Base-by-base conservation (phyloP, 2,329 filamentous ascomycete genomes). In the Ceratocystis colombiana region DNA sequence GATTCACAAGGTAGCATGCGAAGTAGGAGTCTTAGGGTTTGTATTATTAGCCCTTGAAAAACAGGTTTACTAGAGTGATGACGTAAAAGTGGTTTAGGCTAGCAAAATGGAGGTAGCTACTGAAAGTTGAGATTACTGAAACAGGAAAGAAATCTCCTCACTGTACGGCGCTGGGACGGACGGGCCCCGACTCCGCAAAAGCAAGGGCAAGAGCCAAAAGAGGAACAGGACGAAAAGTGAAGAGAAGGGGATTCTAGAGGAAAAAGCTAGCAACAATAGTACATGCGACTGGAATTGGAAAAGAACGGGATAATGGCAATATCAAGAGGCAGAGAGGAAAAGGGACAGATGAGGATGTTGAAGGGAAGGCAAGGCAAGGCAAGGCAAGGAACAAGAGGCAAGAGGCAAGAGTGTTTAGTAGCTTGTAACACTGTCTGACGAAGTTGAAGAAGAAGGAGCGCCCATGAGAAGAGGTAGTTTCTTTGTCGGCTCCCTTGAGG, bases 401-500 rank as follows among this genome's bases (percentile, higher is more conserved):
- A 59, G 53, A 59, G 53, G 28, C 28, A 59, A 59, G 53, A 59
- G 15, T 8, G 28, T 12, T 41, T 41, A 10, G 37, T 12, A 41
- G 37, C 53, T 30, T 59, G 53, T 20, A 33, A 30, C 28, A 59
- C 53, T 30, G 53, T 59, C 53, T 30, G 37, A 12, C 37, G 2
- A 41, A 59, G 15, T 30, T 59, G 53, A 25, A 33, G 33, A 25
- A 25, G 50, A 59, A 59, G 53, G 53, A 59, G 22, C 53, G 53
- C 28, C 53, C 17, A 59, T n/a, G 37, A 37, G 53, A 30, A 57
- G 53, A 59, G 17, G 53, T 20, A 59, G 53, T 59, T 59, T 59
- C 53, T 37, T 59, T 59, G 25, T 37, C 53, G 53, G 53, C 17
- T 57, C 25, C 53, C 53, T 57, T 57, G 53, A 33, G 53, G 15